These are phyloP conservation scores for Solanum neorickii DNA, from an alignment of 257 asterid species.

Conservation along the genomic window DNA sequence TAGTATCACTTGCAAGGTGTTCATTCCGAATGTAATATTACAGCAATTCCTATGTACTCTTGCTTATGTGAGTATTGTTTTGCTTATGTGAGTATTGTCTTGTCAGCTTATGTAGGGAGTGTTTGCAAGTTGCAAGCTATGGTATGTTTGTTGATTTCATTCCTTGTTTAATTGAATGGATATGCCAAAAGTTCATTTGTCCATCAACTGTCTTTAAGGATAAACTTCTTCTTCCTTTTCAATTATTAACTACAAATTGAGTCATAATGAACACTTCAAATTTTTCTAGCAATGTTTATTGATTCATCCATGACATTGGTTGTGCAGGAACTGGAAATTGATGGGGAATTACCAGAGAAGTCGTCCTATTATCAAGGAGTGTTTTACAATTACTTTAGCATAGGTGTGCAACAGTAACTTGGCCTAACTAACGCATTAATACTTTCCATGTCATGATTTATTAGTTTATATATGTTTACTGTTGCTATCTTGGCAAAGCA, in stretches of 20 bases:
- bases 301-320: background rate
- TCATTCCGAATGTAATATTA: background rate
- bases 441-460: background rate
- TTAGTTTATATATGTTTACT: background rate
- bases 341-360: conserved; percentile 59
- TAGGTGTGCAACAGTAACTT: conserved; percentile 38
- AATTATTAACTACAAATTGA: background rate
- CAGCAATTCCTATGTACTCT: background rate
- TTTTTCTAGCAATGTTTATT: background rate
- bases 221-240: background rate
- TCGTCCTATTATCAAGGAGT: conserved; percentile 74
- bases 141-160: background rate
- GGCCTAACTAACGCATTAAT: background rate
- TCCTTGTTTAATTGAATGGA: background rate
- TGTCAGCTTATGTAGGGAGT: background rate
- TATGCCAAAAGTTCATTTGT: background rate
- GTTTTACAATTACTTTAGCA: conserved; percentile 92
- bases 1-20: background rate
- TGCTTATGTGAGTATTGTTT: background rate
- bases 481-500: background rate
- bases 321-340: conserved; percentile 56
- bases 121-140: background rate
- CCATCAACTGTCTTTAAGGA: background rate
- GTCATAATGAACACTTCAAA: background rate
- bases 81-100: background rate